These are phyloP conservation scores for Fusarium heterosporum DNA, from an alignment of 2,329 filamentous ascomycete genomes.

Conservation along the genomic window DNA sequence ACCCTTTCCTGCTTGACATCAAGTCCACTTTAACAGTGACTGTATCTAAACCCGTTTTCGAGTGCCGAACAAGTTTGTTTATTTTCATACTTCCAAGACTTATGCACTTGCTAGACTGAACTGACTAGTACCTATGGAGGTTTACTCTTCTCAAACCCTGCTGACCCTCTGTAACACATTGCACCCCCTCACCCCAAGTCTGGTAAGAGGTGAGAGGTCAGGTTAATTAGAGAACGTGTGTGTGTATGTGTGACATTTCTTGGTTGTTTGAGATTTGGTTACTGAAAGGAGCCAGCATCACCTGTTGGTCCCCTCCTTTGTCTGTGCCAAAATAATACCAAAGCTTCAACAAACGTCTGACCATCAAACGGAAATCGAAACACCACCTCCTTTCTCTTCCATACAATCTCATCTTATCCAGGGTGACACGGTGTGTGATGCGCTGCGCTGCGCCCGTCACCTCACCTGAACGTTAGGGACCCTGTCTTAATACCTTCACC, in stretches of 20 bases:
- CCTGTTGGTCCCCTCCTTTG: neutral
- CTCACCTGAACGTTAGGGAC: neutral
- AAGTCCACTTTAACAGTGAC: constrained; percentile 19
- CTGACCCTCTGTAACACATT: neutral
- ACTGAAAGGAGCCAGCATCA: constrained; percentile 20
- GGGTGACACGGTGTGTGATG: constrained; percentile 8
- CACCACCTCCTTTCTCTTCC: constrained; percentile 9
- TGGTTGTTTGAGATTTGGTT: constrained; percentile 10
- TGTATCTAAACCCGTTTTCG: constrained; percentile 12
- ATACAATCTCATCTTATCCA: constrained; percentile 8
- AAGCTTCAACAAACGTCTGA: neutral
- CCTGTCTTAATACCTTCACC: constrained; percentile 21
- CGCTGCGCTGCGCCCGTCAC: constrained; percentile 3
- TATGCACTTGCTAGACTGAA: neutral
- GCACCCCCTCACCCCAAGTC: neutral
- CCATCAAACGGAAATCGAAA: constrained; percentile 2
- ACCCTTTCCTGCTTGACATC: constrained; percentile 11
- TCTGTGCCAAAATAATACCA: neutral
- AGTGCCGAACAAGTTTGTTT: constrained; percentile 10
- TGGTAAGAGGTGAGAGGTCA: neutral
- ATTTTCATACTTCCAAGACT: constrained; percentile 26
- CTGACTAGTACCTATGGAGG: neutral
- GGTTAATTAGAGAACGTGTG: neutral
- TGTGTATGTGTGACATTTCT: constrained; percentile 3
- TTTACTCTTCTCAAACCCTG: neutral